Conservation (phyloP, 345 rosid genomes). For the Bretschneidera sinensis region DNA sequence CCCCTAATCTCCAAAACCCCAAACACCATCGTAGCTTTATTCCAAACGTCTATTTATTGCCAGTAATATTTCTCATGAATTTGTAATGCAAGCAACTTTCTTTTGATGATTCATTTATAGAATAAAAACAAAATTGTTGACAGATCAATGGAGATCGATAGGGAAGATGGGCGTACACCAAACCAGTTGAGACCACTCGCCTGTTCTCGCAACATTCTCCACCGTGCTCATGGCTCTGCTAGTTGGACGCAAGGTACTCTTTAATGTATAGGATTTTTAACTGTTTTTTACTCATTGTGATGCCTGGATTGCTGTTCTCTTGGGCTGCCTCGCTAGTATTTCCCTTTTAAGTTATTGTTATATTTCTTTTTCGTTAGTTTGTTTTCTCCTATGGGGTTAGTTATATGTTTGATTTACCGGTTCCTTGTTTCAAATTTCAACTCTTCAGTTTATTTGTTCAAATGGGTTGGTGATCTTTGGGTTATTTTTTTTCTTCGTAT, state of each 20-base stretch:
- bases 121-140: too few species aligned
- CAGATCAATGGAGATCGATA: constrained; percentile 48
- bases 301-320: neutral
- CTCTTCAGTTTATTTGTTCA: neutral
- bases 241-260: constrained; percentile 84
- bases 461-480: neutral
- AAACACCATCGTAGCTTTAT: too few species aligned
- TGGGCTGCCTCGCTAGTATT: neutral
- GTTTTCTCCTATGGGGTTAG: neutral
- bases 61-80: too few species aligned
- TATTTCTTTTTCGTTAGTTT: neutral
- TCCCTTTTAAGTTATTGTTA: too few species aligned
- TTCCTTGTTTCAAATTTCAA: neutral
- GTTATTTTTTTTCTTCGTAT: neutral
- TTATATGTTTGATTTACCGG: neutral
- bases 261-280: too few species aligned
- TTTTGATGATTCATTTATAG: too few species aligned
- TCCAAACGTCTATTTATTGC: too few species aligned
- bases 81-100: too few species aligned
- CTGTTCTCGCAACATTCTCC: constrained; percentile 67
- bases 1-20: too few species aligned
- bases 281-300: neutral
- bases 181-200: constrained; percentile 79
- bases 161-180: constrained; percentile 59
- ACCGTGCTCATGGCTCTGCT: constrained; percentile 95